phyloP scores from a whole-genome alignment of 2,329 filamentous ascomycete genomes.

The Trichoderma atrobrunneum region DNA sequence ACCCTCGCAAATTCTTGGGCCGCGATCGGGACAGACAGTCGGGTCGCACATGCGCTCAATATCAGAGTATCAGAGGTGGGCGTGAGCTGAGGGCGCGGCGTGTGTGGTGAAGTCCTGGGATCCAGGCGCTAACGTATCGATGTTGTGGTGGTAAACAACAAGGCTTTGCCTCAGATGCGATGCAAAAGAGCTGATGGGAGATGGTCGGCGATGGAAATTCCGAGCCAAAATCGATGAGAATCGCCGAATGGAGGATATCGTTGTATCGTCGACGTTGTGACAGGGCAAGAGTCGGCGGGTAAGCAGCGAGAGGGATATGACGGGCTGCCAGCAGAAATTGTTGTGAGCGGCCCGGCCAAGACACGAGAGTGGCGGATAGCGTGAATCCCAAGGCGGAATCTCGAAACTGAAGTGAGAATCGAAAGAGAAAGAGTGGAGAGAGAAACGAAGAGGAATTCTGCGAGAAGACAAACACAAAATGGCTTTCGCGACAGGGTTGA shows the following conservation, averaged over 20 bases:
- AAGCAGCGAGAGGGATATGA: background rate
- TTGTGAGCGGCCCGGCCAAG: constrained; percentile 3
- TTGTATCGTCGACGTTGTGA: constrained; percentile 11
- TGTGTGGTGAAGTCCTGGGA: background rate
- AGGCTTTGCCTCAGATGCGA: background rate
- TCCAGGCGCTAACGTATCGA: background rate
- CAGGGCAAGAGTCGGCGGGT: background rate
- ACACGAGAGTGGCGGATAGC: constrained; percentile 8
- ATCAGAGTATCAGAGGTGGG: background rate
- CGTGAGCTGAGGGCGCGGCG: background rate
- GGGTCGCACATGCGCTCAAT: constrained; percentile 11
- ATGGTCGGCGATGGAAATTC: constrained; percentile 13
- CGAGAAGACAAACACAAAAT: background rate
- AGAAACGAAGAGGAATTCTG: background rate
- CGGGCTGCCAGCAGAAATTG: constrained; percentile 13
- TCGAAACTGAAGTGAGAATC: background rate
- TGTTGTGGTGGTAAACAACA: constrained; percentile 5
- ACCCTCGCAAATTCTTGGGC: background rate
- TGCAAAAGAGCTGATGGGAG: constrained; percentile 11
- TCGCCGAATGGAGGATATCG: background rate
- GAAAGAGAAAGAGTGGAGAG: constrained; percentile 5
- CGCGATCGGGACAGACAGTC: background rate
- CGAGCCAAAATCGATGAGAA: constrained; percentile 15
- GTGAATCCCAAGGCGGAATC: background rate
- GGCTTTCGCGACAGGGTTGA: constrained; percentile 5